A percentile compares a stretch with the other conserved stretches of the same genome.
phyloP scores from a whole-genome alignment of 495 filamentous ascomycete species.

The Aspergillus cavernicola region DNA sequence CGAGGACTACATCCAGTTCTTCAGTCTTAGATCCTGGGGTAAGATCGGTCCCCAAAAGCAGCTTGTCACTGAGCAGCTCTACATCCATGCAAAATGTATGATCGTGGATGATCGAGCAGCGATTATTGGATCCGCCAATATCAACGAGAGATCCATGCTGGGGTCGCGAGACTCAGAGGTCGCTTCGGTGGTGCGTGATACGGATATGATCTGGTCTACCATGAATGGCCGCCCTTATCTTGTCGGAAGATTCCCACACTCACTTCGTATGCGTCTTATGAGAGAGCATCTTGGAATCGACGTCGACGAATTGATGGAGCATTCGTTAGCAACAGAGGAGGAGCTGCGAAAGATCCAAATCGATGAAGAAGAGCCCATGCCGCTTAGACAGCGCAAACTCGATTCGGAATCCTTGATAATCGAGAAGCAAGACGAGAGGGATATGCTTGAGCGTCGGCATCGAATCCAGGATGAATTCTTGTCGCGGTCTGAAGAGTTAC shows the following conservation, averaged over 20 bases:
- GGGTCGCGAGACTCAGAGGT: constrained; percentile 89
- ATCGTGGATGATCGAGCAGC: constrained; percentile 91
- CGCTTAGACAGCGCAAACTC: constrained; percentile 16
- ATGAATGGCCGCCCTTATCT: constrained; percentile 88
- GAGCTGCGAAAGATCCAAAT: constrained; percentile 41
- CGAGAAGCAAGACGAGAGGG: constrained; percentile 47
- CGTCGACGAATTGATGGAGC: constrained; percentile 84
- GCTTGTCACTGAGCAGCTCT: constrained; percentile 92
- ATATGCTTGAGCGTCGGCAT: constrained; percentile 54
- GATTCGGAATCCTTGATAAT: constrained; percentile 35
- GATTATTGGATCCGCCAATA: constrained; percentile 97
- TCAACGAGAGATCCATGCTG: constrained; percentile 97
- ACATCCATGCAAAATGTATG: constrained; percentile 98
- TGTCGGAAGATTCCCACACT: constrained; percentile 90
- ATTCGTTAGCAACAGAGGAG: constrained; percentile 56
- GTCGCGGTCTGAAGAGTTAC: constrained; percentile 55
- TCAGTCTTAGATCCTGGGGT: constrained; percentile 88
- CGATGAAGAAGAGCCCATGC: constrained; percentile 29
- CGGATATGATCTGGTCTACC: constrained; percentile 85
- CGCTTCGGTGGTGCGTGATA: constrained; percentile 87
- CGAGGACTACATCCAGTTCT: constrained; percentile 96
- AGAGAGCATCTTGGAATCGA: constrained; percentile 95
- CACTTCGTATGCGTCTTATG: constrained; percentile 90
- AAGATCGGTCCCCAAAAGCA: constrained; percentile 78
- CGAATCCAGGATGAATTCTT: constrained; percentile 60